A percentile compares a stretch with the other conserved stretches of the same genome.
Evolutionary conservation across 192 early-diverging fungal species (phyloP).

Genomic region (Phycomyces blakesleeanus): DNA sequence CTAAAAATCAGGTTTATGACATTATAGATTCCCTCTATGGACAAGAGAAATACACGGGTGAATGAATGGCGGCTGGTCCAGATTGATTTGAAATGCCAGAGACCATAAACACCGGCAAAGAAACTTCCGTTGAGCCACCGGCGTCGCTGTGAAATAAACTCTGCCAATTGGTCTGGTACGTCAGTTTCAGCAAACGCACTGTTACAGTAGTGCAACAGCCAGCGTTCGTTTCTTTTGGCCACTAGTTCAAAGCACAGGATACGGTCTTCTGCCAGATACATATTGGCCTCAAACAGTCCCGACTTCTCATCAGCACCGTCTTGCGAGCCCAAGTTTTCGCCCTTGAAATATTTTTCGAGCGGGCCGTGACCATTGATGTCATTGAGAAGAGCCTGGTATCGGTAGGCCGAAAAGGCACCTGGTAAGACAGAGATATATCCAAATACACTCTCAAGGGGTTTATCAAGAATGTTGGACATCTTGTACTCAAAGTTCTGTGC

Average conservation of each 20-base stretch:
- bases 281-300: constrained; percentile 48
- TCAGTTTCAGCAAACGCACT: constrained; percentile 68
- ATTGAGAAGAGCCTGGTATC: constrained; percentile 57
- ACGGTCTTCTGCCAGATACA: constrained; percentile 75
- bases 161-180: constrained; percentile 65
- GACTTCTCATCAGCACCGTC: constrained; percentile 17
- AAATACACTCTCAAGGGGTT: constrained; percentile 69
- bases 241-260: constrained; percentile 84
- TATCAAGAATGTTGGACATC: constrained; percentile 77
- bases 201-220: constrained; percentile 67
- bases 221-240: constrained; percentile 53
- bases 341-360: constrained; percentile 66
- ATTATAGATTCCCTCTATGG: constrained; percentile 66
- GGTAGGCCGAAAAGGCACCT: constrained; percentile 77
- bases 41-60: constrained; percentile 46
- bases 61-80: constrained; percentile 45
- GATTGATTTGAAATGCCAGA: constrained; percentile 54
- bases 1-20: constrained; percentile 64
- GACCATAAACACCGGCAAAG: constrained; percentile 71
- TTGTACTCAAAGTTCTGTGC: constrained; percentile 80
- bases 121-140: constrained; percentile 81
- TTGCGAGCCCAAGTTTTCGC: constrained; percentile 49
- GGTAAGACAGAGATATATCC: constrained; percentile 82
- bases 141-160: constrained; percentile 78
- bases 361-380: constrained; percentile 46